Conservation (phyloP, 2,329 filamentous ascomycete species). For the Bipolaris victoriae region DNA sequence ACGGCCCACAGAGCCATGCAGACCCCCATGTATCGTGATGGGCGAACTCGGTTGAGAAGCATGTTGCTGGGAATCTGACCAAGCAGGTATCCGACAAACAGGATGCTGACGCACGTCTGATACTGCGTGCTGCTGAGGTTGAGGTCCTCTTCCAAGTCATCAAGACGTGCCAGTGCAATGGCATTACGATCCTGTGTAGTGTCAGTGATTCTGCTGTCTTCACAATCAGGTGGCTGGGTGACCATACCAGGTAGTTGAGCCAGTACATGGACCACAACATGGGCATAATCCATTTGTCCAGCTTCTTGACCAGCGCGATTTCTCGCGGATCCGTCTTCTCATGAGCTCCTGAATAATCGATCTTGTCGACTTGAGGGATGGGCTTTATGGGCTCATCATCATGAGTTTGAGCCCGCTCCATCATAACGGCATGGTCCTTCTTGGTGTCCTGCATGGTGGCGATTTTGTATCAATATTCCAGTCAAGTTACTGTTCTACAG, state of each 20-base stretch:
- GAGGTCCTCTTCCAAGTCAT: conserved; percentile 65
- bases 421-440: conserved; percentile 35
- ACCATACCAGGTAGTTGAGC: conserved; percentile 17
- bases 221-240: conserved; percentile 16
- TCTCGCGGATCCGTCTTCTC: conserved; percentile 46
- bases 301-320: conserved; percentile 43
- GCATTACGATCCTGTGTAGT: conserved; percentile 61
- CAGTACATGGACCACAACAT: conserved; percentile 36
- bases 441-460: conserved; percentile 29
- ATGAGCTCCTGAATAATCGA: conserved; percentile 44
- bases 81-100: conserved; percentile 45
- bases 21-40: conserved; percentile 32
- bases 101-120: conserved; percentile 33
- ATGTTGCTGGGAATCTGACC: conserved; percentile 47
- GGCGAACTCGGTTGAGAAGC: conserved; percentile 43
- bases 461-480: neutral
- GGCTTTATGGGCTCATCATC: conserved; percentile 33
- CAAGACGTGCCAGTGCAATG: conserved; percentile 67
- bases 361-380: conserved; percentile 31
- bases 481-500: neutral
- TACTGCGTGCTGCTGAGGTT: conserved; percentile 34
- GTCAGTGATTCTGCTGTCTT: conserved; percentile 37
- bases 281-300: conserved; percentile 39
- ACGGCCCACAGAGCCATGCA: conserved; percentile 52
- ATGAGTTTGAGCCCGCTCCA: conserved; percentile 35